Percentiles rank a stretch among this genome's conserved stretches.
Evolutionary conservation across 805 yeast species (phyloP).

Genomic region (Torulaspora maleeae): DNA sequence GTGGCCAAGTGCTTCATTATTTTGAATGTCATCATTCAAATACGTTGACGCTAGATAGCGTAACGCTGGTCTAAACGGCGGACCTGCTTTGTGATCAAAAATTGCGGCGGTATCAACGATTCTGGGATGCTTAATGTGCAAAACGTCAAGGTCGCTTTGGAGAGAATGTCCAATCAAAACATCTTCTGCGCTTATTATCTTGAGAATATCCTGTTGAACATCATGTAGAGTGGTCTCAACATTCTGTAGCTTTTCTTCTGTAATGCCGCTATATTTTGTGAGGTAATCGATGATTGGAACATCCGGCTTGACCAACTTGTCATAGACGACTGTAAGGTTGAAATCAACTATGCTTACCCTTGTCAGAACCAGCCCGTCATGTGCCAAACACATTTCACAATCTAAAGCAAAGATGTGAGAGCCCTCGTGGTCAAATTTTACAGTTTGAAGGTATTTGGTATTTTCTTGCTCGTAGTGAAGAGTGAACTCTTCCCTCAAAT

Average conservation of each 20-base stretch:
- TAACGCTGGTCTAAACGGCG: slow-evolving; percentile 74
- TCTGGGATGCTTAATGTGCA: slow-evolving; percentile 65
- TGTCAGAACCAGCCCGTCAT: slow-evolving; percentile 61
- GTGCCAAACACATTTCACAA: slow-evolving; percentile 86
- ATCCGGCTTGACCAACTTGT: slow-evolving; percentile 72
- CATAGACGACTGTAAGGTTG: slow-evolving; percentile 56
- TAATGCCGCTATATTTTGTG: slow-evolving; percentile 83
- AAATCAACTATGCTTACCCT: slow-evolving; percentile 71
- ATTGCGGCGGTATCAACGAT: slow-evolving; percentile 77
- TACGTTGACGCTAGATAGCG: slow-evolving; percentile 60
- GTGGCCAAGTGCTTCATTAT: slow-evolving; percentile 61
- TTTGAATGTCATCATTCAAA: slow-evolving; percentile 60
- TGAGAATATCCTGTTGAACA: slow-evolving; percentile 54
- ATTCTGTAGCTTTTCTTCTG: slow-evolving; percentile 55
- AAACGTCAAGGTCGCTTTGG: slow-evolving; percentile 71
- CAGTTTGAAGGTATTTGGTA: slow-evolving; percentile 50
- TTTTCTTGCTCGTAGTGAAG: slow-evolving; percentile 14
- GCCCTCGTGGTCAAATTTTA: slow-evolving; percentile 48
- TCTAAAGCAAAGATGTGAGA: slow-evolving; percentile 75
- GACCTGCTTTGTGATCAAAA: slow-evolving; percentile 78
- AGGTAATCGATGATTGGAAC: slow-evolving; percentile 73
- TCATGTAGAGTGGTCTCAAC: slow-evolving; percentile 65
- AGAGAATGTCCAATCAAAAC: slow-evolving; percentile 84
- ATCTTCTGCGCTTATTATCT: slow-evolving; percentile 53
- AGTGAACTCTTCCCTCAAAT: slow-evolving; percentile 7